Conservation (phyloP, 2,329 filamentous ascomycete genomes). For the Monilinia vaccinii-corymbosi region DNA sequence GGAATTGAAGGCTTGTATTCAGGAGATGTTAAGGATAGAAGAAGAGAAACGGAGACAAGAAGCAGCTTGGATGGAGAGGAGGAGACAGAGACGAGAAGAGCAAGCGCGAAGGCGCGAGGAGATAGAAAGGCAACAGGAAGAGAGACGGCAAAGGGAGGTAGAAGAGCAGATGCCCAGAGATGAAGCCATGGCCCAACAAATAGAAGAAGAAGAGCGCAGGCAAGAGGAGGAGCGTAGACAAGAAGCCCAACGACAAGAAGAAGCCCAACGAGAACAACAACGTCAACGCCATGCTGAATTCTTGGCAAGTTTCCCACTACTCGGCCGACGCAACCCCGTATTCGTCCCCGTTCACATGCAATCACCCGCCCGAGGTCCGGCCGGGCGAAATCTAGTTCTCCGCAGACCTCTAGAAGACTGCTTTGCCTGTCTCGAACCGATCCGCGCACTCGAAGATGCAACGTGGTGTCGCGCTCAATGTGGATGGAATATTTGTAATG, state of each 20-base stretch:
- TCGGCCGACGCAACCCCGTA: neutral
- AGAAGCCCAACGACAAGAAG: neutral
- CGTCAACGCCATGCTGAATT: too few species aligned
- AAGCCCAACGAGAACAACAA: too few species aligned
- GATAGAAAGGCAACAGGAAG: neutral
- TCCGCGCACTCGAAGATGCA: neutral
- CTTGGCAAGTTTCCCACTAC: too few species aligned
- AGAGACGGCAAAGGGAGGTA: too few species aligned
- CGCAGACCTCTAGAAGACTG: neutral
- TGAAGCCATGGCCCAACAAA: neutral
- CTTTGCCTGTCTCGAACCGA: neutral
- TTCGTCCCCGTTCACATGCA: neutral
- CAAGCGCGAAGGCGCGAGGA: neutral
- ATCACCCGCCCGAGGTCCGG: too few species aligned
- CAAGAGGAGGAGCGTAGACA: neutral
- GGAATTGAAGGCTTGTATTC: neutral
- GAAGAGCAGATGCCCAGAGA: neutral
- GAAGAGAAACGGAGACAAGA: neutral
- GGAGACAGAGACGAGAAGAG: neutral
- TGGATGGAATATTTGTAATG: neutral
- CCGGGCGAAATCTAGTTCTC: neutral
- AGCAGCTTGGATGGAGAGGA: neutral
- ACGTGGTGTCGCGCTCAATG: neutral
- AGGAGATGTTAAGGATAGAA: neutral
- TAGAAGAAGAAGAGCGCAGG: neutral